Percentiles rank a stretch among this genome's conserved stretches.
phyloP scores from a whole-genome alignment of 2,329 filamentous ascomycete genomes.

The Colletotrichum sp. region DNA sequence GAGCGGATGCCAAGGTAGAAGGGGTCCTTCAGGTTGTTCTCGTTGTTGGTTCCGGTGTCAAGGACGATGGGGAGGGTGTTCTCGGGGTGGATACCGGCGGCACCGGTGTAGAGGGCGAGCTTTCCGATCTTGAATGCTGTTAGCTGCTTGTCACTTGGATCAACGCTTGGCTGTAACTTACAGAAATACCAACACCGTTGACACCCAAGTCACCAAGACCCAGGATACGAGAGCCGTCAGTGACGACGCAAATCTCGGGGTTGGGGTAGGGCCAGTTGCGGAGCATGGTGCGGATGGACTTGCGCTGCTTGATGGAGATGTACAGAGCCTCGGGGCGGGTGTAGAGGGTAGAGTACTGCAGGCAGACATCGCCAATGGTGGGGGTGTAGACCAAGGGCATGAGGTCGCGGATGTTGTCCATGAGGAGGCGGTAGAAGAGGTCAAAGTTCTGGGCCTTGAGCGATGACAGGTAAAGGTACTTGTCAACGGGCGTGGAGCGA shows the following conservation, averaged over 20 bases:
- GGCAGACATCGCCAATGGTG: conserved; percentile 93
- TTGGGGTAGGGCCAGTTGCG: conserved; percentile 89
- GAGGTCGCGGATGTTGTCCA: conserved; percentile 77
- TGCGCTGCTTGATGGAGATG: conserved; percentile 93
- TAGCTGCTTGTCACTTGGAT: conserved; percentile 3
- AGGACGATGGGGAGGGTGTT: conserved; percentile 78
- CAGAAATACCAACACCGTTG: conserved; percentile 97
- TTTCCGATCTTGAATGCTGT: conserved; percentile 74
- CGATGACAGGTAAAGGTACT: conserved; percentile 81
- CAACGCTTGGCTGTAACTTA: conserved; percentile 44
- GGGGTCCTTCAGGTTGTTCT: conserved; percentile 68
- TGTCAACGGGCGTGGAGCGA: conserved; percentile 75
- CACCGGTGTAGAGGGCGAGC: conserved; percentile 91
- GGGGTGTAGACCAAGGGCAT: conserved; percentile 89
- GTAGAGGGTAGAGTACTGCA: conserved; percentile 95
- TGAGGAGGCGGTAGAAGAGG: conserved; percentile 83
- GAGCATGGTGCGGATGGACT: conserved; percentile 86
- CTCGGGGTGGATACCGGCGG: conserved; percentile 89
- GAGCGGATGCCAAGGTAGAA: conserved; percentile 90
- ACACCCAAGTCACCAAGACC: conserved; percentile 95
- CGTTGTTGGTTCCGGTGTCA: conserved; percentile 71
- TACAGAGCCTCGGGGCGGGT: conserved; percentile 95
- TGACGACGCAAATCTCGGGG: conserved; percentile 96
- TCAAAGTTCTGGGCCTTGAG: conserved; percentile 79
- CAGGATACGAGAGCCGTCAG: conserved; percentile 90